Percentiles rank a stretch among this genome's conserved stretches.
Evolutionary conservation across 164 flowering plant species (phyloP).

Genomic region (Sextonia rubra): DNA sequence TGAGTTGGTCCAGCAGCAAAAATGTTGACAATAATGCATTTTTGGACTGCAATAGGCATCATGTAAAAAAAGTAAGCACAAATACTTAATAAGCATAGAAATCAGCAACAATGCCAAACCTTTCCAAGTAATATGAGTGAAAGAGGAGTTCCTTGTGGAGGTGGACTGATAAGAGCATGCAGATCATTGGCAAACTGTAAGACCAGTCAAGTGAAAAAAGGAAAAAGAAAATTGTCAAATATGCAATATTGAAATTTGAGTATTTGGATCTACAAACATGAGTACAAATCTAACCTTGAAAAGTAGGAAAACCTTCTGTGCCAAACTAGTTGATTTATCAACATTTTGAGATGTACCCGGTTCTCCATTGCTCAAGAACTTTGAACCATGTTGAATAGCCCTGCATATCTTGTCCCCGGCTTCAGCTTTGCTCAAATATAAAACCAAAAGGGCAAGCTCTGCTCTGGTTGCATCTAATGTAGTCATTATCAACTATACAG

Average conservation of each 20-base stretch:
- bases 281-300: constrained; percentile 58
- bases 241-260: not conserved
- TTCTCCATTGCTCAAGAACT: constrained; percentile 86
- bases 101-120: constrained; percentile 32
- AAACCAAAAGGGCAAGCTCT: constrained; percentile 79
- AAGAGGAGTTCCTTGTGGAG: constrained; percentile 87
- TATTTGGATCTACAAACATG: too few species aligned
- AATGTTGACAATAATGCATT: constrained; percentile 91
- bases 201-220: constrained; percentile 4
- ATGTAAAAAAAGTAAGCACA: not conserved
- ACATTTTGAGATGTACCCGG: constrained; percentile 96
- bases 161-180: constrained; percentile 87
- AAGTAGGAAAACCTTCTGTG: constrained; percentile 95
- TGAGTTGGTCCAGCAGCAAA: constrained; percentile 95
- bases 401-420: constrained; percentile 98
- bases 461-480: constrained; percentile 78
- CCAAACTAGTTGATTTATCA: constrained; percentile 89
- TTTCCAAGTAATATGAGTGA: constrained; percentile 86
- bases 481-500: constrained; percentile 45
- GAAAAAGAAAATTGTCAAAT: not conserved
- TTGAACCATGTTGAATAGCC: constrained; percentile 97
- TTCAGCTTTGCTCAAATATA: constrained; percentile 96
- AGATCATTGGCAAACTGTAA: constrained; percentile 96
- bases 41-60: constrained; percentile 59
- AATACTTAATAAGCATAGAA: not conserved